Conservation (phyloP, 2,329 filamentous ascomycete species). For the Tolypocladium tropicale region DNA sequence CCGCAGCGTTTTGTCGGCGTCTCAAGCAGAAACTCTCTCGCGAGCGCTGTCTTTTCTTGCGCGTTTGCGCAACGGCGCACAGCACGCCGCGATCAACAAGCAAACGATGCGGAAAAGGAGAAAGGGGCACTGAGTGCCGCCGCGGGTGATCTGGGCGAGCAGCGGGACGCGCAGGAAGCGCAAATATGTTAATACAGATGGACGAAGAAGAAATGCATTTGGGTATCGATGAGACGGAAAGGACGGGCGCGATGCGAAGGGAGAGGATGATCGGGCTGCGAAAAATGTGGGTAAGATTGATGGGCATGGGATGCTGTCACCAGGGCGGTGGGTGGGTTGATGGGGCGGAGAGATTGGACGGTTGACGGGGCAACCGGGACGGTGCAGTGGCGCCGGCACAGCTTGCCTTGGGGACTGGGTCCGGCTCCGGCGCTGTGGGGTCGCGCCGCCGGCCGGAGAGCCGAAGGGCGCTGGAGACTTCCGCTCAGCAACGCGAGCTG, state of each 20-base stretch:
- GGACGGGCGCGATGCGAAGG: background rate
- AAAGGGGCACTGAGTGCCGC: background rate
- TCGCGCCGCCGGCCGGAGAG: background rate
- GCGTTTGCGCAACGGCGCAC: background rate
- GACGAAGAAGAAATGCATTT: constrained; percentile 16
- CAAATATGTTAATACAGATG: constrained; percentile 17
- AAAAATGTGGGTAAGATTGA: background rate
- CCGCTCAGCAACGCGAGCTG: no score
- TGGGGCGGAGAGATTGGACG: background rate
- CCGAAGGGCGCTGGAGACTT: no score
- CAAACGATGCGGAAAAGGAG: background rate
- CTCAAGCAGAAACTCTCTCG: background rate
- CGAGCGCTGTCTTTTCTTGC: background rate
- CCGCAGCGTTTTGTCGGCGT: background rate
- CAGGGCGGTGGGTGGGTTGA: background rate
- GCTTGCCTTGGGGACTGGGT: no score
- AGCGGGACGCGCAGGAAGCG: background rate
- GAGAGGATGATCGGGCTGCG: background rate
- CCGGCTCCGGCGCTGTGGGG: background rate
- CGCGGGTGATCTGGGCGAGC: background rate
- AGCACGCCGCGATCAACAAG: background rate
- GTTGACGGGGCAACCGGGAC: constrained; percentile 1
- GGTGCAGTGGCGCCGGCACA: background rate
- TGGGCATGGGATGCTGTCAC: background rate
- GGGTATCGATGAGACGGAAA: constrained; percentile 2